Evolutionary conservation across 2,329 filamentous ascomycete species (phyloP), one percentile per base, ranked within the genome.

Genomic region (Mycosphaerella sp.): DNA sequence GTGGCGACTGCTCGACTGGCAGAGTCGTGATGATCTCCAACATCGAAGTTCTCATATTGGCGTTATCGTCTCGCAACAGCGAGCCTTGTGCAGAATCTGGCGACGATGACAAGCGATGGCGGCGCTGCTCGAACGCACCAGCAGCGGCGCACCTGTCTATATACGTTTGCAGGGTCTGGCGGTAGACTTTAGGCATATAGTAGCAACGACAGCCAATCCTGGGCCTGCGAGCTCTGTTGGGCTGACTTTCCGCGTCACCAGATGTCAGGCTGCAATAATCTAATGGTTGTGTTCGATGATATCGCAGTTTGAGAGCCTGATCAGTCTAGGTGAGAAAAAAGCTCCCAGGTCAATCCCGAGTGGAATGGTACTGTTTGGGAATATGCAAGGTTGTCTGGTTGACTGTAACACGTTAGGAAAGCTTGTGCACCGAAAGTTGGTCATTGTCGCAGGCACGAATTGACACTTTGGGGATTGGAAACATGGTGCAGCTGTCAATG

Each of bases 111-210:
- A 12, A 4, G 37, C 28, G 25, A 34, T 18, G 13, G 9, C 13
- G 14, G 27, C 27, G 35, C 17, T 18, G 10, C 36, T 27, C 37
- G 32, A 53, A 53, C 10, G 54, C 44, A 49, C 39, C 18, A 21
- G 47, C 41, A 30, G 54, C 51, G 21, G 27, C 21, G 43, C 51
- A 57, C 30, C 49, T 35, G 41, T 53, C 36, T 51, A 57, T 57
- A 49, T 54, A 52, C 28, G 48, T 43, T 34, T 50, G 30, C 41
- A 50, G 41, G 34, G 16, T 32, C 16, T 40, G 43, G n/a, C 32
- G 18, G 34, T 44, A 44, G 41, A 43, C 34, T 43, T 30, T 25
- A 17, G 47, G 14, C 40, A 43, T 44, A 16, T 18, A 41, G 35
- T 49, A 27, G 18, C 37, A 41, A 21, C 7, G 7, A 17, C 12